phyloP scores from a whole-genome alignment of 805 yeast genomes.

The Yarrowia sp. region DNA sequence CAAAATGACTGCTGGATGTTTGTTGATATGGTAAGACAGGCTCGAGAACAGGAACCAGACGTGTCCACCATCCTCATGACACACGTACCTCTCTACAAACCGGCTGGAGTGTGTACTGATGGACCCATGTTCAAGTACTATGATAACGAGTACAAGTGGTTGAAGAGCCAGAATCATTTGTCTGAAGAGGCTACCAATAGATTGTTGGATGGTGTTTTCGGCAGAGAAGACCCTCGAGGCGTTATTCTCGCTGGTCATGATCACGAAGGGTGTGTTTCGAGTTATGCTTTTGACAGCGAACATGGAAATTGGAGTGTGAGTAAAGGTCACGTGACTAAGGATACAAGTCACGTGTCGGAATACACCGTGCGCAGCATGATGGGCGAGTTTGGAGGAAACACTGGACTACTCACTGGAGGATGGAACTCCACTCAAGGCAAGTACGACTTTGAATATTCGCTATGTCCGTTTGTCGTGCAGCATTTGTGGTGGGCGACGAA shows the following conservation, averaged over 20 bases:
- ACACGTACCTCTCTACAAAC: slow-evolving; percentile 86
- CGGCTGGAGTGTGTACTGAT: slow-evolving; percentile 79
- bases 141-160: slow-evolving; percentile 54
- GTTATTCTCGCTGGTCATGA: slow-evolving; percentile 91
- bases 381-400: slow-evolving; percentile 93
- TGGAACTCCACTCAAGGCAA: slow-evolving; percentile 44
- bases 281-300: slow-evolving; percentile 49
- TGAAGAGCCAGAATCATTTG: slow-evolving; percentile 85
- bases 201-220: slow-evolving; percentile 70
- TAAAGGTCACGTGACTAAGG: background rate
- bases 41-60: slow-evolving; percentile 39
- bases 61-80: slow-evolving; percentile 66
- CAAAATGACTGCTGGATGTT: slow-evolving; percentile 69
- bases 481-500: slow-evolving; percentile 96
- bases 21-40: slow-evolving; percentile 49
- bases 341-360: slow-evolving; percentile 51
- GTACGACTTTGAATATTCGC: slow-evolving; percentile 55
- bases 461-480: slow-evolving; percentile 82
- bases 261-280: slow-evolving; percentile 85
- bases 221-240: slow-evolving; percentile 47
- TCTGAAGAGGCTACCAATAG: slow-evolving; percentile 62
- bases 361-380: slow-evolving; percentile 87
- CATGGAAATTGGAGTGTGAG: background rate
- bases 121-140: slow-evolving; percentile 73
- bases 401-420: slow-evolving; percentile 76